Evolutionary conservation across 495 filamentous ascomycete species (phyloP), one percentile per base, ranked within the genome.

Genomic region (Penicillium lividum): DNA sequence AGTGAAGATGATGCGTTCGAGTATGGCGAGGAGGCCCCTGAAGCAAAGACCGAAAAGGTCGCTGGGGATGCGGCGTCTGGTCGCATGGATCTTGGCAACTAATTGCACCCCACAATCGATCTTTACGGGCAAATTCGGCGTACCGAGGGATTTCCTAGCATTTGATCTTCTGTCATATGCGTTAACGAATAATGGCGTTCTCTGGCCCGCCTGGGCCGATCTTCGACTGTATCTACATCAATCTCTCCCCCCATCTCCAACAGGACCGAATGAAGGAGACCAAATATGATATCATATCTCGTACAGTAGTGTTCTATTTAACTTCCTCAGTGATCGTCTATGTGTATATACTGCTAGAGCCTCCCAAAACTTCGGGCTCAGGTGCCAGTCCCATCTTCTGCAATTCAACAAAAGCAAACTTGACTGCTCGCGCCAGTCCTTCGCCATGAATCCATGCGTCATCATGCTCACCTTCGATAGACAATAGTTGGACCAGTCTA

Each of bases 401-500:
- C n/a, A 78, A 33, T 62, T 69, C 66, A 25, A 63, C 58, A 38
- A 78, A 58, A 1, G 74, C 70, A 56, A 65, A 68, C 15, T 63
- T 56, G 44, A 80, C 62, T 10, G 71, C 69, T 53, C 62, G 68
- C 22, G 76, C 84, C 53, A 89, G 56, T 62, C 81, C 79, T 28
- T 63, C 67, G 7, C 83, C 83, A 22, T 77, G 70, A 42, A 77
- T 60, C 77, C 84, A 86, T 3, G 85, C 69, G 47, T 86, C 78
- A 65, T 90, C 81, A 76, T 92, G 89, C n/a, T 64, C 71, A 7
- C 88, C 89, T 9, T 62, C 56, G n/a, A 89, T 58, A 22, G 77
- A 56, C 4, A 81, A 48, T 28, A 67, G 46, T n/a, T 77, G 46
- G 7, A 80, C 66, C 7, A 63, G 67, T 62, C 67, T 54, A n/a